phyloP scores from a whole-genome alignment of 2,329 filamentous ascomycete species.

The Zasmidium citrigriseum region DNA sequence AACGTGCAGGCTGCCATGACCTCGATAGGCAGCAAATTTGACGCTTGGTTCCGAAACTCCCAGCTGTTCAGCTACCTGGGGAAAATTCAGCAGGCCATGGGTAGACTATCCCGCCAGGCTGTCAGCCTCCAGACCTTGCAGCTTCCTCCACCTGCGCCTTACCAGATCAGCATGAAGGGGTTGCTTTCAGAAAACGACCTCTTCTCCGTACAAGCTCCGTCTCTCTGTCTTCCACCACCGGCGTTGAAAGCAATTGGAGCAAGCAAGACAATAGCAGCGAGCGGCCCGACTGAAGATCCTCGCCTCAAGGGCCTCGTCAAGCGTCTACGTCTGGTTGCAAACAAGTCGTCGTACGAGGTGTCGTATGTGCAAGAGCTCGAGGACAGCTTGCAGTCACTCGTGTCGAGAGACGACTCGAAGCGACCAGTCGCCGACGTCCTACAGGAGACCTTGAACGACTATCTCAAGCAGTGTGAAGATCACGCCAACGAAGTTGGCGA shows the following conservation, averaged over 20 bases:
- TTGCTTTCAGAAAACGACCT: constrained; percentile 8
- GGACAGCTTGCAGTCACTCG: constrained; percentile 1
- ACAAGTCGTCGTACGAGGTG: not conserved
- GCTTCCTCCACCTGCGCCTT: not conserved
- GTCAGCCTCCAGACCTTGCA: not conserved
- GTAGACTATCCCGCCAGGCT: not conserved
- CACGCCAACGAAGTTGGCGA: not conserved
- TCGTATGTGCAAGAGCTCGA: constrained; percentile 2
- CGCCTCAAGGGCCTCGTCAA: not conserved
- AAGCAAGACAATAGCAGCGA: not conserved
- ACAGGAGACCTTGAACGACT: not conserved
- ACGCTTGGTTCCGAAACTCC: constrained; percentile 21
- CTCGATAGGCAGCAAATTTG: constrained; percentile 10
- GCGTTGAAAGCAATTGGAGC: not conserved
- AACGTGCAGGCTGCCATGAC: constrained; percentile 13
- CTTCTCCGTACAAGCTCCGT: constrained; percentile 4
- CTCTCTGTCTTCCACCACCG: not conserved
- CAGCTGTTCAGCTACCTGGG: constrained; percentile 16
- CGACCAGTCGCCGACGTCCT: no score
- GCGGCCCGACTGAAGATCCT: not conserved
- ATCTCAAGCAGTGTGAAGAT: not conserved
- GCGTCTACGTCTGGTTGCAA: not conserved
- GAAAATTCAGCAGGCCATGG: constrained; percentile 5
- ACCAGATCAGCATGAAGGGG: not conserved
- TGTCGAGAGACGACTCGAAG: not conserved